Evolutionary conservation across 2,329 filamentous ascomycete species (phyloP).

Genomic region (Orbilia quercus): DNA sequence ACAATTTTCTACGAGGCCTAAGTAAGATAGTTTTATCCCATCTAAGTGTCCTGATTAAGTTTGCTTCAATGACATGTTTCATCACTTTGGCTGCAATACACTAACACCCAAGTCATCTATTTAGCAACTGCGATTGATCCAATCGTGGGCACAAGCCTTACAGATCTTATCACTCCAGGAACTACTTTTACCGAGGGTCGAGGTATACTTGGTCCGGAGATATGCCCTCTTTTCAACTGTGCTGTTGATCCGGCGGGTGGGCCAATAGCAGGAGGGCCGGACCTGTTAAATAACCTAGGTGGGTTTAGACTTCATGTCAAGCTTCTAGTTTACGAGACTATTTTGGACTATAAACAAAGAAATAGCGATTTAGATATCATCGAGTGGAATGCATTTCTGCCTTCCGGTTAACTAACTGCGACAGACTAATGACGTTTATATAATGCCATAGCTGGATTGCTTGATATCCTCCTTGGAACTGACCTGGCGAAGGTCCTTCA

Average conservation of each 20-base stretch:
- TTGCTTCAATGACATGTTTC: too few species aligned
- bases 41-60: neutral
- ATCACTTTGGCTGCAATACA: too few species aligned
- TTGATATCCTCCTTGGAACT: conserved; percentile 20
- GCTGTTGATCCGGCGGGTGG: conserved; percentile 12
- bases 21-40: neutral
- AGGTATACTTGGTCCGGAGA: conserved; percentile 24
- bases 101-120: neutral
- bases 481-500: conserved; percentile 7
- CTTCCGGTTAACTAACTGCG: too few species aligned
- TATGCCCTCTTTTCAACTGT: conserved; percentile 33
- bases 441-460: neutral
- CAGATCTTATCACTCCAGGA: neutral
- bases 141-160: conserved; percentile 10
- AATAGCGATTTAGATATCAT: too few species aligned
- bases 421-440: neutral
- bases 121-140: conserved; percentile 24
- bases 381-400: too few species aligned
- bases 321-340: too few species aligned
- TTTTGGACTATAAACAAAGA: too few species aligned
- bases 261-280: neutral
- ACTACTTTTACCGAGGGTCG: conserved; percentile 5
- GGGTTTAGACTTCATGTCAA: neutral
- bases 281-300: conserved; percentile 16
- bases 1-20: conserved; percentile 17